A percentile compares a stretch with the other conserved stretches of the same genome.
These are phyloP conservation scores for Zygoascus ofunaensis DNA, from an alignment of 805 yeast genomes.

Conservation along the genomic window DNA sequence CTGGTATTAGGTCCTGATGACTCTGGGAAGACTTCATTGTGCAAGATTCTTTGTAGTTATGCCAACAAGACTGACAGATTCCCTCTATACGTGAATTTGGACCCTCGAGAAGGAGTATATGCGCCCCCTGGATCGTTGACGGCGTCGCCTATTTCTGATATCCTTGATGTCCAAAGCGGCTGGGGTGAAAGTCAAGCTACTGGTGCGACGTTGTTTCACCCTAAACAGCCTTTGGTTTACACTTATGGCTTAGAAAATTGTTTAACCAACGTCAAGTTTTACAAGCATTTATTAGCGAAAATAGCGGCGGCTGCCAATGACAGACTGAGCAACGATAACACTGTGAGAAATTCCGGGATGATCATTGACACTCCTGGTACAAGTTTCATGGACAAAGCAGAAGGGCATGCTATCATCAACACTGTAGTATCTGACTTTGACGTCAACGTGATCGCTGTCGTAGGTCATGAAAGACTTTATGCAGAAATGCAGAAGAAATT, in stretches of 20 bases:
- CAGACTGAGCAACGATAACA: constrained; percentile 43
- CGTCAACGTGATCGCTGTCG: constrained; percentile 51
- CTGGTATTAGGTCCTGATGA: constrained; percentile 63
- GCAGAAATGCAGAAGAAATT: constrained; percentile 49
- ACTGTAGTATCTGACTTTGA: constrained; percentile 51
- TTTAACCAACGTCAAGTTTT: constrained; percentile 48
- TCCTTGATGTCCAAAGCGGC: constrained; percentile 56
- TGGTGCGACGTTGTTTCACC: constrained; percentile 41
- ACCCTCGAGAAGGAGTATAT: constrained; percentile 64
- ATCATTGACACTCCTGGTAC: constrained; percentile 67
- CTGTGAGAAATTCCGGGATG: constrained; percentile 41
- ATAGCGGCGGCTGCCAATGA: constrained; percentile 40
- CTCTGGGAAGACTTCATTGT: constrained; percentile 72
- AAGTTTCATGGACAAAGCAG: constrained; percentile 23
- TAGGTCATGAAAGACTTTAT: constrained; percentile 66
- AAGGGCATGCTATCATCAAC: constrained; percentile 35
- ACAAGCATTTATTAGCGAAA: constrained; percentile 40
- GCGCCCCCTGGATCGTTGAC: constrained; percentile 75
- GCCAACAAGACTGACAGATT: constrained; percentile 54
- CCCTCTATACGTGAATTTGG: constrained; percentile 71
- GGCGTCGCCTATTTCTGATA: constrained; percentile 76
- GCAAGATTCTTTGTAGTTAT: constrained; percentile 63
- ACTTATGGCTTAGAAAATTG: constrained; percentile 63
- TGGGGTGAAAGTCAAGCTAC: constrained; percentile 74
- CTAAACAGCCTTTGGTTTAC: constrained; percentile 84